Evolutionary conservation across 495 filamentous ascomycete genomes (phyloP).

Genomic region (Penicillium pancosmium): DNA sequence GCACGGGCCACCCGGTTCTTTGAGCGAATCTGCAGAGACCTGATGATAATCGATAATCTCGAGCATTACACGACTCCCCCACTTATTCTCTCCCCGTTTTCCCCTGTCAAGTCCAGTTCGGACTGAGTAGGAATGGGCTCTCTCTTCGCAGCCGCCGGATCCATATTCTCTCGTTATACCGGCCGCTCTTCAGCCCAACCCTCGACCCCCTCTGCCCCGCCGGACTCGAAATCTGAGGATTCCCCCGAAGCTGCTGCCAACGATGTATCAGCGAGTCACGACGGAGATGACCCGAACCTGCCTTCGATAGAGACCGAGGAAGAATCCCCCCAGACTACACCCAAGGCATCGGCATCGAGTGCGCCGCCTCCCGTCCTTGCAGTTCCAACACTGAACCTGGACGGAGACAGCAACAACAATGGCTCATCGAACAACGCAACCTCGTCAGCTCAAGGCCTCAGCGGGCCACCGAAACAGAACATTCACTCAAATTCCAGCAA

Average conservation of each 20-base stretch:
- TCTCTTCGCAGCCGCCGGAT: constrained; percentile 37
- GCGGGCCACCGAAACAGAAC: constrained; percentile 11
- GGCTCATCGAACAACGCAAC: constrained; percentile 12
- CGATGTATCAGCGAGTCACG: constrained; percentile 12
- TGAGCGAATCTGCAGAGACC: constrained; percentile 17
- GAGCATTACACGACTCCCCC: background rate
- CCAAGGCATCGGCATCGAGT: constrained; percentile 45
- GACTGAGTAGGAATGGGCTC: constrained; percentile 41
- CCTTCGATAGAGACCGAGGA: constrained; percentile 18
- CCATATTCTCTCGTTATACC: constrained; percentile 38
- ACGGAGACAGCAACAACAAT: constrained; percentile 18
- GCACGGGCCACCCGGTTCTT: constrained; percentile 25
- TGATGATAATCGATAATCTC: background rate
- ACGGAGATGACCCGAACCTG: constrained; percentile 6
- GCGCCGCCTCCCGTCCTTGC: constrained; percentile 28
- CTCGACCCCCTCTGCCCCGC: constrained; percentile 14
- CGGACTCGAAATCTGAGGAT: constrained; percentile 26
- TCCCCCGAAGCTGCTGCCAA: constrained; percentile 14
- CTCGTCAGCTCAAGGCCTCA: constrained; percentile 11
- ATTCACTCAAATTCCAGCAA: constrained; percentile 12
- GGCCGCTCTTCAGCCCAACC: constrained; percentile 19
- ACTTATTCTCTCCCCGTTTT: background rate
- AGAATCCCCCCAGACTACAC: constrained; percentile 49
- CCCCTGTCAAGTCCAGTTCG: constrained; percentile 25
- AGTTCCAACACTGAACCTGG: constrained; percentile 38